A percentile compares a stretch with the other conserved stretches of the same genome.
Evolutionary conservation across 805 yeast species (phyloP).

Genomic region (Zygosaccharomyces siamensis): DNA sequence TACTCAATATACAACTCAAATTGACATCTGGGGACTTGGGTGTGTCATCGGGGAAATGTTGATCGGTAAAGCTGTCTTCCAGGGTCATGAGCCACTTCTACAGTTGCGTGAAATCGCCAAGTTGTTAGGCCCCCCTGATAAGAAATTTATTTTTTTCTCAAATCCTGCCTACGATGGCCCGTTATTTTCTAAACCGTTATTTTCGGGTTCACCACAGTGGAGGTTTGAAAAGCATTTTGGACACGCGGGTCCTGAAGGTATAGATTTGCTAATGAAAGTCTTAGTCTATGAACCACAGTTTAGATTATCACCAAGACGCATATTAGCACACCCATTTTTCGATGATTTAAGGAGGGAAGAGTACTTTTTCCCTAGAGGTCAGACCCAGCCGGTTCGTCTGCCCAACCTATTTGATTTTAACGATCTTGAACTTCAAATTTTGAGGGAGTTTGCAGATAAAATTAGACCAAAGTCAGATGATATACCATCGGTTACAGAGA

Average conservation of each 20-base stretch:
- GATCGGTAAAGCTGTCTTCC: constrained; percentile 90
- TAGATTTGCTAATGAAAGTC: constrained; percentile 75
- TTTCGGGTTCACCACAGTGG: constrained; percentile 49
- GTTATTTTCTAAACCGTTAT: constrained; percentile 60
- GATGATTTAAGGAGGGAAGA: constrained; percentile 67
- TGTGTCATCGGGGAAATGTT: constrained; percentile 94
- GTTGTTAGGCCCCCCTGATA: constrained; percentile 82
- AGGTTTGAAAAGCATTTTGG: constrained; percentile 64
- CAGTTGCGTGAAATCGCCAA: constrained; percentile 90
- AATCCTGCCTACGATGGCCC: constrained; percentile 76
- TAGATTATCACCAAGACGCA: constrained; percentile 75
- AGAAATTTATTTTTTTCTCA: constrained; percentile 63
- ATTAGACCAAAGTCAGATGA: constrained; percentile 17
- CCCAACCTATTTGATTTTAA: constrained; percentile 64
- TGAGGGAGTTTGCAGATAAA: constrained; percentile 29
- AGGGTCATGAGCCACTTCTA: constrained; percentile 82
- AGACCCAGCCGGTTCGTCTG: constrained; percentile 39
- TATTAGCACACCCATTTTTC: constrained; percentile 84
- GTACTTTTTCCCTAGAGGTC: constrained; percentile 53
- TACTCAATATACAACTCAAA: constrained; percentile 78
- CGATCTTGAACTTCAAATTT: constrained; percentile 55
- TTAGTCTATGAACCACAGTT: constrained; percentile 86
- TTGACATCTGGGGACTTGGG: constrained; percentile 97
- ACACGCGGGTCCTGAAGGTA: constrained; percentile 77
- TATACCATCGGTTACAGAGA: constrained; percentile 2